Evolutionary conservation across 2,329 filamentous ascomycete genomes (phyloP).

Genomic region (Aspergillus sclerotialis): DNA sequence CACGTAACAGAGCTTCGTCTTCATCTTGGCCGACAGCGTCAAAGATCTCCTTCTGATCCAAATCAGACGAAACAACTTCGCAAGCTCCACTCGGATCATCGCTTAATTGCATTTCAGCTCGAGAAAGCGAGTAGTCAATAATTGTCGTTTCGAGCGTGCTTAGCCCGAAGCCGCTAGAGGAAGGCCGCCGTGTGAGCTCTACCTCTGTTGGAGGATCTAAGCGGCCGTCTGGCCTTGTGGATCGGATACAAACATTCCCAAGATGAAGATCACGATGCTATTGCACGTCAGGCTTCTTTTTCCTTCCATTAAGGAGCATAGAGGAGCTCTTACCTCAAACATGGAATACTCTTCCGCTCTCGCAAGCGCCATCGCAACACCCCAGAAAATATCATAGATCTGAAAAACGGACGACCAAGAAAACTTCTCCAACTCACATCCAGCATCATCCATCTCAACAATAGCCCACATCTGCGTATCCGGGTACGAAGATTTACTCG

Average conservation of each 20-base stretch:
- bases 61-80: slow-evolving; percentile 33
- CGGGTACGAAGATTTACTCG: slow-evolving; percentile 46
- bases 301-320: not conserved
- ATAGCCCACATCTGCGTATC: slow-evolving; percentile 56
- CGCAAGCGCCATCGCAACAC: slow-evolving; percentile 54
- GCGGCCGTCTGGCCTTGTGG: slow-evolving; percentile 21
- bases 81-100: slow-evolving; percentile 17
- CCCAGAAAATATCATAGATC: slow-evolving; percentile 61
- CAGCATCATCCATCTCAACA: slow-evolving; percentile 61
- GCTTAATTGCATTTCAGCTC: slow-evolving; percentile 43
- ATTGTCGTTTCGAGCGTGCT: slow-evolving; percentile 55
- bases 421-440: slow-evolving; percentile 48
- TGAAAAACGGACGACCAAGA: slow-evolving; percentile 38
- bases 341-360: slow-evolving; percentile 53
- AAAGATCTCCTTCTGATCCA: slow-evolving; percentile 38
- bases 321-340: slow-evolving; percentile 44
- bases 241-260: slow-evolving; percentile 57
- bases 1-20: slow-evolving; percentile 31
- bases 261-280: slow-evolving; percentile 59
- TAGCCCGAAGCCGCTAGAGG: slow-evolving; percentile 41
- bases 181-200: slow-evolving; percentile 21
- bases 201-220: slow-evolving; percentile 28
- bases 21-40: slow-evolving; percentile 36
- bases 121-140: slow-evolving; percentile 62
- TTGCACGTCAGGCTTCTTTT: slow-evolving; percentile 6